Conservation (phyloP, 2,329 filamentous ascomycete genomes). For the Colletotrichum sp. region DNA sequence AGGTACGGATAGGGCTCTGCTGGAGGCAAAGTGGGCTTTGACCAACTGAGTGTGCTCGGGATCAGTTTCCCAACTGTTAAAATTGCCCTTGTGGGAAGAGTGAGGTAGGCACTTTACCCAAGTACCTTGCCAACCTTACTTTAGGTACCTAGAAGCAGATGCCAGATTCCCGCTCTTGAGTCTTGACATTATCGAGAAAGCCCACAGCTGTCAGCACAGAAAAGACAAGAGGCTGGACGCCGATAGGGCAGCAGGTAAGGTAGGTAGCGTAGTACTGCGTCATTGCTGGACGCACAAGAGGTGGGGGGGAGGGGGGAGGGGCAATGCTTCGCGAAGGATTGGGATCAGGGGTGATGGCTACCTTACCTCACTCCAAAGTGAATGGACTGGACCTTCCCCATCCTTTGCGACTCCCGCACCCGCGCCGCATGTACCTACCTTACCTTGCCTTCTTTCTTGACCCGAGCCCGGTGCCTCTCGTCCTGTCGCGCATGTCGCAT, state of each 20-base stretch:
- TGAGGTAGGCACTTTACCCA: background rate
- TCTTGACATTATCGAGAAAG: background rate
- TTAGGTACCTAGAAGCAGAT: background rate
- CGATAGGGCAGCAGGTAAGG: background rate
- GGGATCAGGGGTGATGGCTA: background rate
- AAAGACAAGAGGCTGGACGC: background rate
- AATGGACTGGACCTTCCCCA: constrained; percentile 16
- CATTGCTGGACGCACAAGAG: constrained; percentile 12
- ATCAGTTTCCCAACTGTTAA: background rate
- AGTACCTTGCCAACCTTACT: background rate
- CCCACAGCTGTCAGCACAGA: background rate
- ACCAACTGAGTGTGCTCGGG: background rate
- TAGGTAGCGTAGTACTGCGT: background rate
- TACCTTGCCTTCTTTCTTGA: background rate
- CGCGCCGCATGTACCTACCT: background rate
- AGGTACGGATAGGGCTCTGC: background rate
- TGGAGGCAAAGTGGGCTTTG: background rate
- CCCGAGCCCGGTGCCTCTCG: background rate
- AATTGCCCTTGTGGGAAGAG: background rate
- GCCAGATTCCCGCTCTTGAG: background rate
- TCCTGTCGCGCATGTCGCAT: background rate
- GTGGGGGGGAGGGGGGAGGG: constrained; percentile 21
- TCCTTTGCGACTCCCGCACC: background rate
- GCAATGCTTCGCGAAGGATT: background rate
- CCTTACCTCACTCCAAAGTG: background rate